Evolutionary conservation across 2,329 filamentous ascomycete genomes (phyloP).

Genomic region (Lachnellula arida): DNA sequence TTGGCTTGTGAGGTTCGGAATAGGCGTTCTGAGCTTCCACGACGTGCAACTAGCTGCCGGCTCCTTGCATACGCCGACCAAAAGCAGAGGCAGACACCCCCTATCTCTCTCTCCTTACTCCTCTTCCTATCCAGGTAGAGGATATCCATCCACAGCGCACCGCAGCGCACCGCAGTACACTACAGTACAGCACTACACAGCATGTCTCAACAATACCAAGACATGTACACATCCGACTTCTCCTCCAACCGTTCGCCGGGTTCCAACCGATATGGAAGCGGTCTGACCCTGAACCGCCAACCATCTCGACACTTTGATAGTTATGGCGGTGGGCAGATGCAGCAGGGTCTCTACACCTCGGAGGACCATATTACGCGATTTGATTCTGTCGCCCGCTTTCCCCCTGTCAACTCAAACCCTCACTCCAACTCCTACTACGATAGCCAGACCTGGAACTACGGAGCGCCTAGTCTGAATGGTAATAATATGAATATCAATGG

Average conservation of each 20-base stretch:
- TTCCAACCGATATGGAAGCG: conserved; percentile 61
- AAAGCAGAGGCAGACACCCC: conserved; percentile 2
- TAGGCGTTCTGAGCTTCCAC: conserved; percentile 22
- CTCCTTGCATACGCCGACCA: conserved; percentile 28
- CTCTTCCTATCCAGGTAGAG: not conserved
- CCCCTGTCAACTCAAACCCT: conserved; percentile 21
- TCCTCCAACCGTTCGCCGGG: conserved; percentile 67
- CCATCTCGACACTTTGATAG: conserved; percentile 74
- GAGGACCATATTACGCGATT: conserved; percentile 57
- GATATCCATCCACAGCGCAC: not conserved
- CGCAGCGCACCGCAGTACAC: no score
- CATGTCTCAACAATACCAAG: conserved; percentile 52
- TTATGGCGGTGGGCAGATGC: conserved; percentile 39
- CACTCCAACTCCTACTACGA: conserved; percentile 64
- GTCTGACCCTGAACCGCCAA: conserved; percentile 62
- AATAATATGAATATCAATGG: conserved; percentile 60
- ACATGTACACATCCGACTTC: conserved; percentile 75
- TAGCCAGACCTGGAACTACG: conserved; percentile 76
- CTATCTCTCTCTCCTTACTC: not conserved
- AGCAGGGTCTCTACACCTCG: conserved; percentile 64
- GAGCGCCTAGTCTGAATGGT: conserved; percentile 44
- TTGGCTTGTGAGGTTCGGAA: conserved; percentile 23
- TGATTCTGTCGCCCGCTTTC: conserved; percentile 38
- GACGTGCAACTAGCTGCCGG: conserved; percentile 28
- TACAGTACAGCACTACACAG: conserved; percentile 13